Evolutionary conservation across 2,329 filamentous ascomycete genomes (phyloP).

Genomic region (Cercospora sojina): DNA sequence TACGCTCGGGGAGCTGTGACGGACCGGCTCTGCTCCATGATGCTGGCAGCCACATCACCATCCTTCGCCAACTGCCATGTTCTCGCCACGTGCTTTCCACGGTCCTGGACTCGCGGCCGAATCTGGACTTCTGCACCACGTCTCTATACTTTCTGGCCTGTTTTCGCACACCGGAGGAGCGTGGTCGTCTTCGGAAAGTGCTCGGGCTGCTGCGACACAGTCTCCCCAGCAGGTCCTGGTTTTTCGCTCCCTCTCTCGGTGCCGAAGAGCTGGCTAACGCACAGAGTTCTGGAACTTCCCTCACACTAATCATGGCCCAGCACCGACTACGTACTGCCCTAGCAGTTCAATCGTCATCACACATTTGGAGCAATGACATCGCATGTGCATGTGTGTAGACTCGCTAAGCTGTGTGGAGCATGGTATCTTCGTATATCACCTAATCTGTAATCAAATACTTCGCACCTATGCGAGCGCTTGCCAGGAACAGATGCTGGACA

Average conservation of each 20-base stretch:
- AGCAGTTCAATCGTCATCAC: slow-evolving; percentile 4
- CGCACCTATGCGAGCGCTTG: neutral
- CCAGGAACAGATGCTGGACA: slow-evolving; percentile 4
- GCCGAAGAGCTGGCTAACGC: slow-evolving; percentile 1
- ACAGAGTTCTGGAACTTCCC: slow-evolving; percentile 7
- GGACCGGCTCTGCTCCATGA: slow-evolving; percentile 3
- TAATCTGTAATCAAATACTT: slow-evolving; percentile 4
- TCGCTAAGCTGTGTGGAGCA: neutral
- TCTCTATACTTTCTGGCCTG: neutral
- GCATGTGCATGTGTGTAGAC: neutral
- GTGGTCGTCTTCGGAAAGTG: neutral
- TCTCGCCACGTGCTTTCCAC: slow-evolving; percentile 8
- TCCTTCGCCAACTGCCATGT: slow-evolving; percentile 5
- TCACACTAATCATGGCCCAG: neutral
- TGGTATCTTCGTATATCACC: slow-evolving; percentile 3
- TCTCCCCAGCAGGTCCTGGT: neutral
- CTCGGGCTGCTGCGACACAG: neutral
- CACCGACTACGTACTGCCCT: slow-evolving; percentile 3
- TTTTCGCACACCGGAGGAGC: neutral
- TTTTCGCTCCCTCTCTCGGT: slow-evolving; percentile 5
- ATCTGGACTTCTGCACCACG: neutral
- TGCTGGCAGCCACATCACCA: slow-evolving; percentile 5
- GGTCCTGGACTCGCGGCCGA: neutral
- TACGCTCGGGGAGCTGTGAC: neutral
- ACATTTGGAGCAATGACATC: slow-evolving; percentile 1